phyloP scores from a whole-genome alignment of 2,329 filamentous ascomycete species.

The Diaporthe ampelina region DNA sequence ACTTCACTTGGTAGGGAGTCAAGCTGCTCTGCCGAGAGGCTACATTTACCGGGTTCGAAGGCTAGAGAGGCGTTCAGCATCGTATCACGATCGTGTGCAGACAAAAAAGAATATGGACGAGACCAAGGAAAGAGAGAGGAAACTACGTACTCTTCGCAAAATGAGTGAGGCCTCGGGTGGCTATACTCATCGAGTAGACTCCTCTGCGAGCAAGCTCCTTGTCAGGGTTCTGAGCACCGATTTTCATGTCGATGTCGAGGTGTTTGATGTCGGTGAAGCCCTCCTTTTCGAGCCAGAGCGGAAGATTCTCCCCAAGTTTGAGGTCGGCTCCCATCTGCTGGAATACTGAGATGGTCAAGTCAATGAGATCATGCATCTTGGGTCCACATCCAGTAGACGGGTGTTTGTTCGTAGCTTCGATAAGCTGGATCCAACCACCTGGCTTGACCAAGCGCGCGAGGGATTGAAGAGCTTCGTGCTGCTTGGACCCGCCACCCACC shows the following conservation, averaged over 20 bases:
- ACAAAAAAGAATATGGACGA: background rate
- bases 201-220: slow-evolving; percentile 1
- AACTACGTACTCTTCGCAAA: background rate
- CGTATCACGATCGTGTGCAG: background rate
- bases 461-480: background rate
- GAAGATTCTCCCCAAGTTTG: background rate
- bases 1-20: background rate
- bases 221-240: slow-evolving; percentile 3
- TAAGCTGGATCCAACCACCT: slow-evolving; percentile 22
- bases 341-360: background rate
- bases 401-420: slow-evolving; percentile 7
- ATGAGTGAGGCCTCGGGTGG: background rate
- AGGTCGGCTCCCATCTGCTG: background rate
- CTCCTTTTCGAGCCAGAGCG: background rate
- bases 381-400: slow-evolving; percentile 1
- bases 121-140: background rate
- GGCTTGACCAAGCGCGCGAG: slow-evolving; percentile 4
- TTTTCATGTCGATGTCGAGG: background rate
- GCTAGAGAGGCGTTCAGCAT: background rate
- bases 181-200: slow-evolving; percentile 1
- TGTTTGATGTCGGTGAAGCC: slow-evolving; percentile 4
- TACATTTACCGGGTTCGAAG: background rate
- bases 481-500: background rate
- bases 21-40: background rate
- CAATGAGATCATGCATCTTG: background rate